Percentiles rank a stretch among this genome's conserved stretches.
phyloP scores from a whole-genome alignment of 2,329 filamentous ascomycete species.

The Colletotrichum magnum region DNA sequence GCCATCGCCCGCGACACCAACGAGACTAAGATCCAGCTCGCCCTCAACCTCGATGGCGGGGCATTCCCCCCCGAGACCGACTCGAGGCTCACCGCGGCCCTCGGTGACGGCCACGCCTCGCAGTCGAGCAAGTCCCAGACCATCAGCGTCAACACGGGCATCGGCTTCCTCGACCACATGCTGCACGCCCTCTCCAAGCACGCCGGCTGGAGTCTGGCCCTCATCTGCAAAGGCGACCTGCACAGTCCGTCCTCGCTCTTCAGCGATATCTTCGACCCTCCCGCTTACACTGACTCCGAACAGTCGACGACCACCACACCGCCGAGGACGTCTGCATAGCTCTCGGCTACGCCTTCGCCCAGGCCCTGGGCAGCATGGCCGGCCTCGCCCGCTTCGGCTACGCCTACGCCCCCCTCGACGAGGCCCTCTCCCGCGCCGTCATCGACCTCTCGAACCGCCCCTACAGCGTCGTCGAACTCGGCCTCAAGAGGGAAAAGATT shows the following conservation, averaged over 20 bases:
- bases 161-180: slow-evolving; percentile 99
- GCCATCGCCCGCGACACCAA: slow-evolving; percentile 92
- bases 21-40: slow-evolving; percentile 96
- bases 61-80: slow-evolving; percentile 77
- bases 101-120: slow-evolving; percentile 78
- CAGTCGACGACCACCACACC: slow-evolving; percentile 98
- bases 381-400: slow-evolving; percentile 92
- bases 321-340: slow-evolving; percentile 96
- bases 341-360: slow-evolving; percentile 86
- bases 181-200: slow-evolving; percentile 97
- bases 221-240: slow-evolving; percentile 89
- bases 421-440: slow-evolving; percentile 92
- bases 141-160: slow-evolving; percentile 91
- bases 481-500: slow-evolving; percentile 91
- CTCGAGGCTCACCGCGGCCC: slow-evolving; percentile 62
- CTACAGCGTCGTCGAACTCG: slow-evolving; percentile 86
- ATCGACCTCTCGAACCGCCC: slow-evolving; percentile 96
- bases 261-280: neutral
- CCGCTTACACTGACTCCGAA: slow-evolving; percentile 5
- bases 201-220: slow-evolving; percentile 89
- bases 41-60: slow-evolving; percentile 94
- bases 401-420: slow-evolving; percentile 94
- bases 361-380: slow-evolving; percentile 81
- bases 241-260: slow-evolving; percentile 75
- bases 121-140: slow-evolving; percentile 88